Evolutionary conservation across 139 green algal species (phyloP), one percentile per base, ranked within the genome.

Genomic region (Zygnema circumcarinatum): DNA sequence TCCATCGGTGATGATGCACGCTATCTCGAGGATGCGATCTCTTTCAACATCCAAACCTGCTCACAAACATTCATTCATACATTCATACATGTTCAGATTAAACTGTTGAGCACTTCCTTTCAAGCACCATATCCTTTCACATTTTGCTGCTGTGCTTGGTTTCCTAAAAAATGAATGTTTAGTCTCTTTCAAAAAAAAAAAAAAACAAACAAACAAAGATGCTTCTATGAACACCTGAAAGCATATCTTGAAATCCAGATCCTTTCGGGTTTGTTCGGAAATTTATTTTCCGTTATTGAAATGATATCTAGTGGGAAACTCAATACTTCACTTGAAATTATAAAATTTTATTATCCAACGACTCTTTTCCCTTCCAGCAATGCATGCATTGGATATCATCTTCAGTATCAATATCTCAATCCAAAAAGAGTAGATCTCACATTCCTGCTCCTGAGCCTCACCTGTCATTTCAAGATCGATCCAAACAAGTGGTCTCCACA

Each of bases 401-500:
- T n/a, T n/a, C n/a, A n/a, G n/a, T n/a, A n/a, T n/a, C n/a, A n/a
- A n/a, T n/a, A n/a, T n/a, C n/a, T n/a, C n/a, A n/a, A n/a, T n/a
- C n/a, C n/a, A n/a, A n/a, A n/a, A n/a, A n/a, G 2, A 62, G 7
- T 62, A 62, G 7, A 62, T 16, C 7, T 62, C 47, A 62, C 16
- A 62, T 25, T 62, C 47, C 7, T 25, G 16, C 7, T 25, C 47
- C 16, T 62, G 38, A 33, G 29, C 0, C 84, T 85, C 54, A 95
- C 95, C 95, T 90, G 96, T 97, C 96, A 98, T 98, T 56, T 98
- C 96, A 21, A 98, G 78, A 81, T 96, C 94, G 3, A 96, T 94
- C 96, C 90, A 98, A 0, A 98, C 91, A 1, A 98, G 88, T 1
- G 96, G 94, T 42, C 96, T 79, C 2, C n/a, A n/a, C 75, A 35